phyloP scores from a whole-genome alignment of 1,139 yeast genomes.

The Eremothecium cymbalariae region DNA sequence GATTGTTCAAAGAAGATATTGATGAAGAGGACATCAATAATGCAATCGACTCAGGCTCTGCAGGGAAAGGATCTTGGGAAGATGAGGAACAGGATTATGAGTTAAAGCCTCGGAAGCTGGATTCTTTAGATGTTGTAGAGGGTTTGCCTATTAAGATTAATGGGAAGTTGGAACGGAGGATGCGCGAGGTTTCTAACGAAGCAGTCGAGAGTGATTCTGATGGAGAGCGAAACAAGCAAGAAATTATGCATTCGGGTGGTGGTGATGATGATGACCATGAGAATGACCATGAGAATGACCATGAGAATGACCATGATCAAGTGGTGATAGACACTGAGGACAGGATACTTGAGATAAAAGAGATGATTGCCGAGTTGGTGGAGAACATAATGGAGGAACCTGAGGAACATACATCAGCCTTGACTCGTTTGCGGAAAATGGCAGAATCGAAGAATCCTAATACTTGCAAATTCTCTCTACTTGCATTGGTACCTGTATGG shows the following conservation, averaged over 20 bases:
- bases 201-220: slow-evolving; percentile 24
- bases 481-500: slow-evolving; percentile 78
- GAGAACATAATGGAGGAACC: slow-evolving; percentile 79
- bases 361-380: slow-evolving; percentile 76
- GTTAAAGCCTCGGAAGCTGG: slow-evolving; percentile 44
- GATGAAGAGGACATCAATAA: slow-evolving; percentile 26
- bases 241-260: slow-evolving; percentile 24
- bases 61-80: slow-evolving; percentile 36
- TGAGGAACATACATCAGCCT: slow-evolving; percentile 64
- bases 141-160: slow-evolving; percentile 73
- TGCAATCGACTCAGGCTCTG: slow-evolving; percentile 18
- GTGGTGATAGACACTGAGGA: slow-evolving; percentile 50
- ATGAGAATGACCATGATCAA: slow-evolving; percentile 35
- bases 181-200: slow-evolving; percentile 27
- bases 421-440: slow-evolving; percentile 67
- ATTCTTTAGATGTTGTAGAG: slow-evolving; percentile 44
- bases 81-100: slow-evolving; percentile 67
- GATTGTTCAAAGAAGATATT: slow-evolving; percentile 35
- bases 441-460: slow-evolving; percentile 58
- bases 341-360: slow-evolving; percentile 55
- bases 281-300: slow-evolving; percentile 17
- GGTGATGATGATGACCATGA: slow-evolving; percentile 27
- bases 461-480: slow-evolving; percentile 63
- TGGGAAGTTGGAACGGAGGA: slow-evolving; percentile 62
- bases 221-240: too few species aligned